A percentile compares a stretch with the other conserved stretches of the same genome.
Conservation (phyloP, 345 rosid species). For the Euphorbia pulcherrima region DNA sequence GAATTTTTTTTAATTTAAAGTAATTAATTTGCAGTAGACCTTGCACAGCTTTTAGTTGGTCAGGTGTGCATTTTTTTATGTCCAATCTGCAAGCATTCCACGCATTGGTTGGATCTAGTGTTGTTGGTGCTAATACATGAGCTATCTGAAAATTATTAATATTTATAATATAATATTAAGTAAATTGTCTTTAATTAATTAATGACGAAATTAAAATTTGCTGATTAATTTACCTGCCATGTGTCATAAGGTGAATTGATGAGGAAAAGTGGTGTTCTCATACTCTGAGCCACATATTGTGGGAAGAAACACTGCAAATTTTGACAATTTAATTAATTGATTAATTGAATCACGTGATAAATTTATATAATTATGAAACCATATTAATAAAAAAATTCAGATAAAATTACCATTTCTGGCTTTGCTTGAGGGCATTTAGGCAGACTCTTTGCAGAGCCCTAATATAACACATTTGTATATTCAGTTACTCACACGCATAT, state of each 20-base stretch:
- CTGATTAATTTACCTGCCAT: conserved; percentile 67
- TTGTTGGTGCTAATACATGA: not conserved
- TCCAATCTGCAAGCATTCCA: not conserved
- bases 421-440: conserved; percentile 71
- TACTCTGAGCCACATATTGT: conserved; percentile 52
- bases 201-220: not conserved
- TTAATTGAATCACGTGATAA: not conserved
- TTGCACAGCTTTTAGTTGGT: not conserved
- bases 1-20: too few relatives aligned
- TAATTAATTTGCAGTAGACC: not conserved
- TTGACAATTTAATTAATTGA: not conserved
- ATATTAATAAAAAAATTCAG: not conserved
- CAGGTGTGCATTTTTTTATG: not conserved
- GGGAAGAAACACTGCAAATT: conserved; percentile 93
- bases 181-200: too few relatives aligned
- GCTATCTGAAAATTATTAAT: not conserved
- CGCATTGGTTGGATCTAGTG: not conserved
- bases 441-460: conserved; percentile 87
- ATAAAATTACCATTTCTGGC: conserved; percentile 57
- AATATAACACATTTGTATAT: not conserved
- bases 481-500: not conserved
- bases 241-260: conserved; percentile 87
- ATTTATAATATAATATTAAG: too few relatives aligned
- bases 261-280: conserved; percentile 75
- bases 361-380: not conserved